Percentiles rank a stretch among this genome's conserved stretches.
Conservation (phyloP, 345 rosid genomes). For the Psidium friedrichsthalianum region DNA sequence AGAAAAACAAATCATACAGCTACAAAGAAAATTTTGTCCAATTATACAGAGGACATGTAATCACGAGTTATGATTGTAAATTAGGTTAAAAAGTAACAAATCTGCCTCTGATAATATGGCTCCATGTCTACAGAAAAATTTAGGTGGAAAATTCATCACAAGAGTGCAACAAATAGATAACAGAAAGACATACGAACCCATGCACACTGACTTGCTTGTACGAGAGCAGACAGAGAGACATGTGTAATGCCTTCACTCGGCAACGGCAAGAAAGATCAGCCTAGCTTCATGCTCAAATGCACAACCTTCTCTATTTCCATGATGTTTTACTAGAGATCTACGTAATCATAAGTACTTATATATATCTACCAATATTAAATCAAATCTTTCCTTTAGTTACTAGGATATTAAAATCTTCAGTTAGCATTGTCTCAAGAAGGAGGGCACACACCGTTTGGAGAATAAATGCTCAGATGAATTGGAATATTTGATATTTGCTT, state of each 20-base stretch:
- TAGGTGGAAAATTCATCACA: not conserved
- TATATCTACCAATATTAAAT: not conserved
- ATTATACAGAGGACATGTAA: not conserved
- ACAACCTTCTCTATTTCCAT: not conserved
- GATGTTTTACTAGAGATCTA: not conserved
- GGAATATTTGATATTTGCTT: conserved; percentile 67
- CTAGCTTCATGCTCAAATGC: not conserved
- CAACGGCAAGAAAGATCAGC: not conserved
- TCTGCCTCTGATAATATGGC: not conserved
- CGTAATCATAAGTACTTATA: not conserved
- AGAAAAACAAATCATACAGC: not conserved
- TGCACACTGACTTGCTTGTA: not conserved
- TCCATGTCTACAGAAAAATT: not conserved
- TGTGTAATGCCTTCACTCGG: not conserved
- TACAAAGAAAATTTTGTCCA: not conserved
- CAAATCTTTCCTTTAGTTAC: not conserved
- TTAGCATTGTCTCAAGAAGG: not conserved
- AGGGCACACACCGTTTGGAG: conserved; percentile 68
- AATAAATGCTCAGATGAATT: conserved; percentile 65
- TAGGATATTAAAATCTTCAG: not conserved
- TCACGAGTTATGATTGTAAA: not conserved
- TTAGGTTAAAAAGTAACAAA: not conserved
- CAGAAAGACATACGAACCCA: not conserved
- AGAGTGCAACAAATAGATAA: not conserved
- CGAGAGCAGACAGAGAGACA: not conserved